These are phyloP conservation scores for Grigorovia jiainica DNA, from an alignment of 805 yeast genomes.

Conservation along the genomic window DNA sequence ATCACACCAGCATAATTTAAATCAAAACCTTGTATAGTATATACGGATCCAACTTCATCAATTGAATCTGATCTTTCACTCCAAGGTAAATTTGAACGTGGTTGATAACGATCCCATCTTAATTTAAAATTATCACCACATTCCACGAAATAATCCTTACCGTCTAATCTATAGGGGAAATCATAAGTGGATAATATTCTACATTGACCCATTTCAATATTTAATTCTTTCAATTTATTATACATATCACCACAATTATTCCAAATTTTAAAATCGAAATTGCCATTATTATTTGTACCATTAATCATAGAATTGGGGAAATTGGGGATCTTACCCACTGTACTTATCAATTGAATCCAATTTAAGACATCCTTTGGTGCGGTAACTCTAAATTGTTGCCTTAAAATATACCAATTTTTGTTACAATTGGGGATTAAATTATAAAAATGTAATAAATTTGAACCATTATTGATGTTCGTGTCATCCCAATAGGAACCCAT, in stretches of 20 bases:
- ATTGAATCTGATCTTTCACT: conserved; percentile 37
- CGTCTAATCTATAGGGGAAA: conserved; percentile 38
- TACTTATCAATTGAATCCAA: conserved; percentile 34
- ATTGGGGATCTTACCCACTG: conserved; percentile 27
- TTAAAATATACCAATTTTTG: conserved; percentile 26
- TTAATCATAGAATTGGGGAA: conserved; percentile 21
- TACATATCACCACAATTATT: conserved; percentile 36
- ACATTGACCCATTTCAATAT: conserved; percentile 32
- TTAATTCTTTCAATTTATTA: conserved; percentile 23
- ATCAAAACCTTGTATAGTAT: conserved; percentile 41
- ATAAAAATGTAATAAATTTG: conserved; percentile 23
- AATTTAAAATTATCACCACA: conserved; percentile 36
- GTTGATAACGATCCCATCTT: conserved; percentile 39
- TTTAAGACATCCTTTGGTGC: conserved; percentile 32
- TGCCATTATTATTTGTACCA: conserved; percentile 6
- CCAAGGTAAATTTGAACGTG: conserved; percentile 35
- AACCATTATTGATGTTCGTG: conserved; percentile 28
- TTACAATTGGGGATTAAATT: conserved; percentile 11
- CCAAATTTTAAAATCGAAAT: conserved; percentile 32
- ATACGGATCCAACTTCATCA: conserved; percentile 40
- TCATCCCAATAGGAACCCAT: conserved; percentile 39
- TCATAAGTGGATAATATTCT: conserved; percentile 38
- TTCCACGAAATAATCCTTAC: conserved; percentile 36
- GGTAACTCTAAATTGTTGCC: conserved; percentile 35
- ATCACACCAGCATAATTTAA: conserved; percentile 39